Conservation (phyloP, 495 filamentous ascomycete species). For the Trichoderma parareesei region DNA sequence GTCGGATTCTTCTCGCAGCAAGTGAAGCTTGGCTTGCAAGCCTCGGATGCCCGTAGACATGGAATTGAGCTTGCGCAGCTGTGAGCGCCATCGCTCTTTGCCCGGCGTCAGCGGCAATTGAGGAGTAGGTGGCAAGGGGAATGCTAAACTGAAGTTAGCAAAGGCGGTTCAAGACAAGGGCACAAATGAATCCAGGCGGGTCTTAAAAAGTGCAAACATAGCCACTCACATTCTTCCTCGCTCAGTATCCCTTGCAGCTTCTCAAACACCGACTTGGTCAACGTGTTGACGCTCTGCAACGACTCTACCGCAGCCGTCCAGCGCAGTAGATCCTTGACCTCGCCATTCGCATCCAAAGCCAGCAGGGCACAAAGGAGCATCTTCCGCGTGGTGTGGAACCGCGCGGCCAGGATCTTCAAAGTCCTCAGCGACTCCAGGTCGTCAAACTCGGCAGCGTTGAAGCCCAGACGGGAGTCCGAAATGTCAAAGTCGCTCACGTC, state of each 20-base stretch:
- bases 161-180: slow-evolving; percentile 8
- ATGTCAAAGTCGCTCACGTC: slow-evolving; percentile 77
- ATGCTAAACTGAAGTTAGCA: slow-evolving; percentile 21
- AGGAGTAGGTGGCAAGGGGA: slow-evolving; percentile 43
- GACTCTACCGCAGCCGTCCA: slow-evolving; percentile 76
- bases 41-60: slow-evolving; percentile 86
- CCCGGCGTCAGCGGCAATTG: slow-evolving; percentile 63
- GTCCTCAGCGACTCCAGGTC: slow-evolving; percentile 70
- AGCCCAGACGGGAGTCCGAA: slow-evolving; percentile 53
- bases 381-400: slow-evolving; percentile 72
- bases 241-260: slow-evolving; percentile 59
- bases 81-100: slow-evolving; percentile 72
- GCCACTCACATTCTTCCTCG: slow-evolving; percentile 73
- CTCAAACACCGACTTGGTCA: slow-evolving; percentile 48
- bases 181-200: not conserved
- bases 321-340: slow-evolving; percentile 65
- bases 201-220: no score
- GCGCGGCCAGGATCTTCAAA: slow-evolving; percentile 69
- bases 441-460: slow-evolving; percentile 54
- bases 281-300: slow-evolving; percentile 52
- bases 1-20: slow-evolving; percentile 84
- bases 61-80: slow-evolving; percentile 75
- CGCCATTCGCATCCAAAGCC: slow-evolving; percentile 78
- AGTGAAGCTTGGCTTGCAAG: slow-evolving; percentile 89
- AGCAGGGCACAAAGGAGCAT: slow-evolving; percentile 79